Percentiles rank a stretch among this genome's conserved stretches.
Evolutionary conservation across 257 asterid genomes (phyloP).

Genomic region (Solanum dulcamara): DNA sequence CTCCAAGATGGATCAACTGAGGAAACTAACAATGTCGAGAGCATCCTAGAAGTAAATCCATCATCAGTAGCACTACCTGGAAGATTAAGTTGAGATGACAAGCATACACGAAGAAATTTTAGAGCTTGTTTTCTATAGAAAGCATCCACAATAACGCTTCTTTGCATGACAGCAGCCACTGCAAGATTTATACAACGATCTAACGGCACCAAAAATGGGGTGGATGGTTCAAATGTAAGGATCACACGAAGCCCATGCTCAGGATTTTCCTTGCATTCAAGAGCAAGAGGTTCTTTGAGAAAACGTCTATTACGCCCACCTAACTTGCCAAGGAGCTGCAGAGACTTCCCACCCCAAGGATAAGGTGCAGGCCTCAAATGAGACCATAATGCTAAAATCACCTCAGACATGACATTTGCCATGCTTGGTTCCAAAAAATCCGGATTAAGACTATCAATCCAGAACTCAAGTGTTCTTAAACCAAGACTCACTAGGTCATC

Average conservation of each 20-base stretch:
- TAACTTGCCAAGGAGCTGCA: constrained; percentile 96
- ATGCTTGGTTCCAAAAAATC: constrained; percentile 98
- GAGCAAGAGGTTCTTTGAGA: constrained; percentile 95
- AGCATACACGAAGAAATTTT: constrained; percentile 86
- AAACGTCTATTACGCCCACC: constrained; percentile 99
- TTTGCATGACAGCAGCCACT: constrained; percentile 87
- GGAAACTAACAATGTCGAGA: constrained; percentile 64
- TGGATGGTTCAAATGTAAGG: constrained; percentile 96
- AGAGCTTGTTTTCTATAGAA: constrained; percentile 89
- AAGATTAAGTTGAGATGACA: constrained; percentile 93
- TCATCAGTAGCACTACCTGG: constrained; percentile 81
- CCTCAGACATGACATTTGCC: constrained; percentile 99
- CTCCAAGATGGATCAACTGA: constrained; percentile 79
- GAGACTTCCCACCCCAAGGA: constrained; percentile 91
- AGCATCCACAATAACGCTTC: constrained; percentile 52
- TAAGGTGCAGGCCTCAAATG: constrained; percentile 93
- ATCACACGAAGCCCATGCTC: constrained; percentile 96
- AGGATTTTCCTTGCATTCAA: constrained; percentile 98
- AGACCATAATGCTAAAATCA: constrained; percentile 95
- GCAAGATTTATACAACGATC: constrained; percentile 98
- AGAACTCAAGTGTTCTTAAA: constrained; percentile 95
- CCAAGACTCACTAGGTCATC: constrained; percentile 90
- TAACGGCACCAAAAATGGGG: constrained; percentile 94
- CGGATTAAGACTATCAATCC: constrained; percentile 99
- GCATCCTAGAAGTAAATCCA: constrained; percentile 56